phyloP scores from a whole-genome alignment of 129 eudicot species.

The Rutidosis leptorrhynchoides region DNA sequence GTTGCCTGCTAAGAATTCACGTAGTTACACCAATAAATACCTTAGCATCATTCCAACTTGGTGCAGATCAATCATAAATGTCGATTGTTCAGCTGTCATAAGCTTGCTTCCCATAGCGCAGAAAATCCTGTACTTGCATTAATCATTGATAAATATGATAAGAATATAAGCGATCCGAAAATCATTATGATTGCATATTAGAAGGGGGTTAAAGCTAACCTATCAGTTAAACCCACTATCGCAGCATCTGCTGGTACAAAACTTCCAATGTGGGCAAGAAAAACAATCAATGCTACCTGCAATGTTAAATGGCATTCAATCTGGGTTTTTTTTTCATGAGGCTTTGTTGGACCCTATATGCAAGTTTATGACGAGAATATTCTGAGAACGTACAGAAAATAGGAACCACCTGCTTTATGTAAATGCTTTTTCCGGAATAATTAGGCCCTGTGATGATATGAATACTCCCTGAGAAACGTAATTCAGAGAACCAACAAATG shows the following conservation, averaged over 20 bases:
- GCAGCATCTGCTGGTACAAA: slow-evolving; percentile 97
- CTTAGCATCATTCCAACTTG: slow-evolving; percentile 93
- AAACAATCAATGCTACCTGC: slow-evolving; percentile 96
- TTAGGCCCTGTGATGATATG: slow-evolving; percentile 92
- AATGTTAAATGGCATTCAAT: slow-evolving; percentile 5
- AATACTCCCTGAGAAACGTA: slow-evolving; percentile 58
- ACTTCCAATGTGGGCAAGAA: slow-evolving; percentile 91
- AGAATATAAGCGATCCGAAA: slow-evolving; percentile 12
- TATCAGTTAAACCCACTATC: slow-evolving; percentile 88
- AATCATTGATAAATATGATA: neutral
- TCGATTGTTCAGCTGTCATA: slow-evolving; percentile 85
- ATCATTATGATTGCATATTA: slow-evolving; percentile 15
- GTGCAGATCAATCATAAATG: slow-evolving; percentile 87
- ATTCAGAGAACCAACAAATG: neutral
- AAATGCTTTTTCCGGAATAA: slow-evolving; percentile 95
- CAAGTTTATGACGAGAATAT: slow-evolving; percentile 19
- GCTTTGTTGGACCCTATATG: neutral
- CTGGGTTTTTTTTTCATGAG: neutral
- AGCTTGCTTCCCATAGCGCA: slow-evolving; percentile 88
- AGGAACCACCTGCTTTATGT: slow-evolving; percentile 77
- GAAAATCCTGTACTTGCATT: slow-evolving; percentile 43
- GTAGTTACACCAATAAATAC: slow-evolving; percentile 26
- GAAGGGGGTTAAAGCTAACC: slow-evolving; percentile 41
- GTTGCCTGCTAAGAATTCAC: neutral
- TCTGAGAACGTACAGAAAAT: neutral